These are phyloP conservation scores for Huntiella bhutanensis DNA, from an alignment of 2,329 filamentous ascomycete genomes.

Conservation along the genomic window DNA sequence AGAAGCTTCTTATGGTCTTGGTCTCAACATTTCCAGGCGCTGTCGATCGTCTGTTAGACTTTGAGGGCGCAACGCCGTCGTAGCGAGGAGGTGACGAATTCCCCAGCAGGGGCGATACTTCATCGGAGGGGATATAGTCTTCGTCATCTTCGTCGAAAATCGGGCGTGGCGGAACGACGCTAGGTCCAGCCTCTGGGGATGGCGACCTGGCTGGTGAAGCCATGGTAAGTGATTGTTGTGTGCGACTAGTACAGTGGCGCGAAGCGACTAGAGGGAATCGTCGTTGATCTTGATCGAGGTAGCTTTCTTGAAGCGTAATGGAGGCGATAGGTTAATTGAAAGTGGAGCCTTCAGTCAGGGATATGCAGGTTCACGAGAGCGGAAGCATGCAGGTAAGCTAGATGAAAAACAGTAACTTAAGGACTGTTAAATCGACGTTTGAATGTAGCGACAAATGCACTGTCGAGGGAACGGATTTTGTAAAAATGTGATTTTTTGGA, in stretches of 20 bases:
- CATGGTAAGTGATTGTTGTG: background rate
- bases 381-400: no score
- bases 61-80: slow-evolving; percentile 20
- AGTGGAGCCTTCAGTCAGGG: background rate
- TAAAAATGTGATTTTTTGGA: no score
- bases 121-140: slow-evolving; percentile 16
- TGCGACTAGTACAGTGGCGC: no score
- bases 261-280: no score
- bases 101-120: slow-evolving; percentile 35
- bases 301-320: background rate
- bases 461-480: no score
- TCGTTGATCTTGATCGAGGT: no score
- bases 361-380: no score
- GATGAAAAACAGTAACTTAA: no score
- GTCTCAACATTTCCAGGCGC: slow-evolving; percentile 13
- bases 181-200: background rate
- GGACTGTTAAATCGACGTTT: no score
- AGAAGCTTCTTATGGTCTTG: slow-evolving; percentile 19
- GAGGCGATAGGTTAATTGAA: background rate
- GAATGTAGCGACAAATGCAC: no score
- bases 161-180: slow-evolving; percentile 3
- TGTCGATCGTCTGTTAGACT: slow-evolving; percentile 11
- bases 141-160: slow-evolving; percentile 16
- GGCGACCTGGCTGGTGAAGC: slow-evolving; percentile 2
- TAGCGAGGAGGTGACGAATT: slow-evolving; percentile 21